A percentile compares a stretch with the other conserved stretches of the same genome.
phyloP scores from a whole-genome alignment of 371 early-diverging fungal species.

The Cokeromyces recurvatus region DNA sequence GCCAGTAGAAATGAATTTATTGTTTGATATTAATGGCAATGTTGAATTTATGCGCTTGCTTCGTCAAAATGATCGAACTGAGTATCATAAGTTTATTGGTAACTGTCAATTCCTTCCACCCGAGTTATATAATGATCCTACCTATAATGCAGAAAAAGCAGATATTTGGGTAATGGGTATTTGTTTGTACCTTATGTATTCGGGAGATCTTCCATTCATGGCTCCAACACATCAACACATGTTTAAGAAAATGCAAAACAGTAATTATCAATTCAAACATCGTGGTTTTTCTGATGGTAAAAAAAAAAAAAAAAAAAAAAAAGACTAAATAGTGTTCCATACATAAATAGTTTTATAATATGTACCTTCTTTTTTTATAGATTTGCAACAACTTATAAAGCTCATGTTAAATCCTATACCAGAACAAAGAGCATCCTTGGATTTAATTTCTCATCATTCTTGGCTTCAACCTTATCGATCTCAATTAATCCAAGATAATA shows the following conservation, averaged over 20 bases:
- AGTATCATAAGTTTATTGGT: constrained; percentile 30
- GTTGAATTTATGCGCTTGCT: constrained; percentile 23
- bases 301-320: no score
- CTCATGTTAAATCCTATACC: no score
- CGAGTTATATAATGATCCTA: constrained; percentile 11
- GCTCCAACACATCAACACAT: constrained; percentile 34
- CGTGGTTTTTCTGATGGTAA: not conserved
- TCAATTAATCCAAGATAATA: constrained; percentile 2
- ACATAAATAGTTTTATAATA: no score
- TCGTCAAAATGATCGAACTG: constrained; percentile 16
- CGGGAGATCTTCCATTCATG: constrained; percentile 34
- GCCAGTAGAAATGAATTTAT: constrained; percentile 21
- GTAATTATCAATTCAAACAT: no score
- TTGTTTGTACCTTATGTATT: constrained; percentile 33
- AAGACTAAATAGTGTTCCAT: no score
- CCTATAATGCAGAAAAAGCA: constrained; percentile 23
- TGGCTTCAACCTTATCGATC: constrained; percentile 27
- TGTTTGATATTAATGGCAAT: constrained; percentile 29
- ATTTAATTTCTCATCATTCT: constrained; percentile 38
- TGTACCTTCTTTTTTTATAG: no score
- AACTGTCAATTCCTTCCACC: constrained; percentile 38
- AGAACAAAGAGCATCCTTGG: constrained; percentile 39
- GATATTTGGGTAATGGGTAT: constrained; percentile 44
- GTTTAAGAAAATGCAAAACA: constrained; percentile 35
- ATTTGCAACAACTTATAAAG: no score